Base-by-base conservation (phyloP, 2,329 filamentous ascomycete species). In the Colletotrichum salicis region DNA sequence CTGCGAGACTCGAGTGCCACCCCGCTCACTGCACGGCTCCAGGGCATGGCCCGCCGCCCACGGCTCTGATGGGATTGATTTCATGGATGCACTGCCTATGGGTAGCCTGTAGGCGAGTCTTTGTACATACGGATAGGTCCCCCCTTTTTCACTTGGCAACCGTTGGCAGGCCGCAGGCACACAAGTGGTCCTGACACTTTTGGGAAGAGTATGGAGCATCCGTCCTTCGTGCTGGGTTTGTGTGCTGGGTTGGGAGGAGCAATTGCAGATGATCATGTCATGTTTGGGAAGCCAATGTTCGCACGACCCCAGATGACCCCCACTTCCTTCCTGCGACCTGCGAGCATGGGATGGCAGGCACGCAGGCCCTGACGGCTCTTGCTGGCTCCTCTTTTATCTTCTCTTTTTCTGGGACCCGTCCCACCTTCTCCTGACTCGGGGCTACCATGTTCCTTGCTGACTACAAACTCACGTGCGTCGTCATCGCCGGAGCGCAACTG, bases 361-460 rank as follows among this genome's bases (percentile, higher is more conserved):
- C 35, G 35, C 35, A 37, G 65, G 51, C 27, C 31, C 59, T n/a
- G 27, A 48, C 37, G 55, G 60, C 59, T 33, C 57, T 19, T n/a
- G 5, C 13, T 15, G 41, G 55, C 33, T 68, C 55, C 69, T 71
- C 59, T 59, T 69, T 45, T 27, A 45, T 45, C 55, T 63, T 64
- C 62, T 64, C 54, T 63, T 48, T 60, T 58, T 35, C 29, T 57
- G 29, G 29, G 59, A 19, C 45, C 19, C 54, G 41, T 35, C 24
- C 65, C 66, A 64, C 59, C 55, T 5, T 10, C 45, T 54, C 54
- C 69, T 71, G 69, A 64, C 65, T 69, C 65, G 55, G 59, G 29
- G 15, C 8, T 13, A 11, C 60, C 35, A 37, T 45, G 41, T 45
- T 45, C 37, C 41, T 45, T 45, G 41, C 41, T 45, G 41, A 45